Evolutionary conservation across 2,329 filamentous ascomycete genomes (phyloP).

Genomic region (Fusarium globosum): DNA sequence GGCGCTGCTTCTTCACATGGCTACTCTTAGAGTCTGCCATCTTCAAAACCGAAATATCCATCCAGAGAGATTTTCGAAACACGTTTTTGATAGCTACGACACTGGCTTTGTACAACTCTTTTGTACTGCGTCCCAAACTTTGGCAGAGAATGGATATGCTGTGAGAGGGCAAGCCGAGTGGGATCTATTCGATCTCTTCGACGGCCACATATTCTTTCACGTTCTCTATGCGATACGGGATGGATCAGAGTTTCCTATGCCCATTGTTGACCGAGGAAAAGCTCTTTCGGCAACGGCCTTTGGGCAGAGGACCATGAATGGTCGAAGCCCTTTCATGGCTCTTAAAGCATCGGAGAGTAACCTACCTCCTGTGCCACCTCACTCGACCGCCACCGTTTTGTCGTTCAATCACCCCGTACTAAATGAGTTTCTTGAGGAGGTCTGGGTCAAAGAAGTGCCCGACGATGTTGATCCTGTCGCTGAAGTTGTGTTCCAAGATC

Average conservation of each 20-base stretch:
- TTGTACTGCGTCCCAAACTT: neutral
- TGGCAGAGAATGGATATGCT: neutral
- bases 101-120: neutral
- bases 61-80: neutral
- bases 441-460: neutral
- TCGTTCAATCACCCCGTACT: neutral
- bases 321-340: neutral
- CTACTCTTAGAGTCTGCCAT: neutral
- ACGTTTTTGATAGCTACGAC: neutral
- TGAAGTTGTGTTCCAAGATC: neutral
- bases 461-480: neutral
- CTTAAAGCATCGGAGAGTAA: neutral
- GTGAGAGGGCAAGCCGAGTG: neutral
- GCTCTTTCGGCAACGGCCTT: fast-evolving
- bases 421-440: neutral
- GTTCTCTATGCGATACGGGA: neutral
- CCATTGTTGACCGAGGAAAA: neutral
- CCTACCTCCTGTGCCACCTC: neutral
- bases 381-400: neutral
- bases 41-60: neutral
- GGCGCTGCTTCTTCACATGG: neutral
- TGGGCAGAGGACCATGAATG: neutral
- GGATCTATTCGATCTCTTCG: neutral
- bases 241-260: neutral
- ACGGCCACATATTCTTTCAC: neutral